These are phyloP conservation scores for Arxiozyma heterogenica DNA, from an alignment of 1,139 yeast genomes.

Conservation along the genomic window DNA sequence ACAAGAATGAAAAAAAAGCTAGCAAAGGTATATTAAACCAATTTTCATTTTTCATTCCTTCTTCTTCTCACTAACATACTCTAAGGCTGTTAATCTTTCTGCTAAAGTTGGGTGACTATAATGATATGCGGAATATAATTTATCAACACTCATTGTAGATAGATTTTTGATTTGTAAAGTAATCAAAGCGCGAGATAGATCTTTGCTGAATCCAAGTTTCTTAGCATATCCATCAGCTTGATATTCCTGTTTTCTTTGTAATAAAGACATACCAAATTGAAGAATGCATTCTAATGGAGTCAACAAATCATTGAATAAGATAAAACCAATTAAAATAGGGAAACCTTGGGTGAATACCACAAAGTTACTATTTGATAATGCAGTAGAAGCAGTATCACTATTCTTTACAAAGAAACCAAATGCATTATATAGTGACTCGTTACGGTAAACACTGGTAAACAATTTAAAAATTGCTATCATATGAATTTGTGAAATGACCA, in stretches of 20 bases:
- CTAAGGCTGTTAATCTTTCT: slow-evolving; percentile 74
- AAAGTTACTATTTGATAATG: slow-evolving; percentile 4
- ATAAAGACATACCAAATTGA: slow-evolving; percentile 55
- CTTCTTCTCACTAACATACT: slow-evolving; percentile 40
- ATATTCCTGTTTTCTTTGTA: slow-evolving; percentile 80
- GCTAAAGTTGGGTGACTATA: slow-evolving; percentile 85
- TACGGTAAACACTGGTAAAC: slow-evolving; percentile 72
- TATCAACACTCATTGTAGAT: slow-evolving; percentile 77
- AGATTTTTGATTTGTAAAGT: slow-evolving; percentile 71
- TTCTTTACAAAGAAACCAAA: slow-evolving; percentile 55
- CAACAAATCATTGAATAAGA: slow-evolving; percentile 63
- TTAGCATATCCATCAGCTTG: slow-evolving; percentile 88
- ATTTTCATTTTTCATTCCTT: slow-evolving; percentile 10
- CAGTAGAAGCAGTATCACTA: slow-evolving; percentile 19
- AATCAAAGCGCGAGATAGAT: slow-evolving; percentile 64
- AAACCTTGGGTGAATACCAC: slow-evolving; percentile 33
- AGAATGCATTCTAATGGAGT: slow-evolving; percentile 66
- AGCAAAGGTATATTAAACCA: neutral
- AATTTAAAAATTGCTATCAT: slow-evolving; percentile 55
- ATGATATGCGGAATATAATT: slow-evolving; percentile 81
- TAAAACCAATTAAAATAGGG: slow-evolving; percentile 75
- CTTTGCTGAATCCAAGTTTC: slow-evolving; percentile 57
- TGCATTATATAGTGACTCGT: slow-evolving; percentile 63
- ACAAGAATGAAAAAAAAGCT: neutral
- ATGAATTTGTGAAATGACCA: slow-evolving; percentile 56